Base-by-base conservation (phyloP, 495 filamentous ascomycete genomes). In the Gamarada debralockiae region DNA sequence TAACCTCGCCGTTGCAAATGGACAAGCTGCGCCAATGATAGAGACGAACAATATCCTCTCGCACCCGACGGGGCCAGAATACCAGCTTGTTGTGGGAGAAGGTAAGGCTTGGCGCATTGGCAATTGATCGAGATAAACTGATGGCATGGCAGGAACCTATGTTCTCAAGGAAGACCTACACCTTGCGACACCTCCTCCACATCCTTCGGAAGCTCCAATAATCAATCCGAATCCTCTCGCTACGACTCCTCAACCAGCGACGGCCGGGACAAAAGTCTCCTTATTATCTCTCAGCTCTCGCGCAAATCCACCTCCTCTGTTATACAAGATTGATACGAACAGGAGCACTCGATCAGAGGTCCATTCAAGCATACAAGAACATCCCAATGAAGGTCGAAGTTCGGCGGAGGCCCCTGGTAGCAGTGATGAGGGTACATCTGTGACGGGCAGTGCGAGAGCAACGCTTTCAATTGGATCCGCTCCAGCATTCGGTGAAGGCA, bases 151-250 rank as follows among this genome's bases (percentile, higher is more conserved):
- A 95, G 90, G 92, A 58, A 90, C 88, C 42, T 98, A 98, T 62
- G 76, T 83, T 36, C 79, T 97, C 17, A 83, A 85, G 67, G 92
- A 97, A 67, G 87, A 95, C 64, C 74, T 98, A 27, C 87, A 89
- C 51, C 85, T 98, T 25, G 92, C 93, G 39, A 97, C 91, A 50
- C 92, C 93, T 48, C 93, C 90, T 50, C 90, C 95, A 4, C 92
- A 97, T 67, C 92, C 92, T 22, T 92, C 90, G 48, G 95, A 97
- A 74, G 84, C 88, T 29, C 91, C 89, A 5, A 70, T 89, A 20
- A 68, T 83, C 56, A 96, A 90, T 65, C 83, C 86, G 10, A 98
- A 97, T 62, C 92, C 92, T 33, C 82, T 97, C 34, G 85, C 88
- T 31, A 96, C 92, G 2, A 84, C 81, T 14, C 86, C 88, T 22